These are phyloP conservation scores for Chiua virens DNA, from an alignment of 768 basidiomycete genomes.

Conservation along the genomic window DNA sequence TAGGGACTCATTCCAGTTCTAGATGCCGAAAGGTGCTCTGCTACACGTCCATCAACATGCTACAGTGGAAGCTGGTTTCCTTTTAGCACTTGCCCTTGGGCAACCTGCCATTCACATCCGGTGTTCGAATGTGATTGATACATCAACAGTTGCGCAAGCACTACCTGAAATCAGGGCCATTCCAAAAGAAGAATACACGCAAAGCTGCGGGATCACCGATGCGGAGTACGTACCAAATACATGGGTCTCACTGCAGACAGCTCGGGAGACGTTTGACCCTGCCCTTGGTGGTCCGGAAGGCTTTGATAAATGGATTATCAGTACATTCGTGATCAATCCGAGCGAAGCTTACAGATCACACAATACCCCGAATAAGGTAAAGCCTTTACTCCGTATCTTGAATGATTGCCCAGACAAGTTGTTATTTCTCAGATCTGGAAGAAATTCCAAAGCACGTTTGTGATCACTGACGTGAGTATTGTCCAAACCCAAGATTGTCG, in stretches of 20 bases:
- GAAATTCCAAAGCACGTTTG: slow-evolving; percentile 22
- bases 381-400: neutral
- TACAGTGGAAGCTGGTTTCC: slow-evolving; percentile 35
- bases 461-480: slow-evolving; percentile 20
- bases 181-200: slow-evolving; percentile 23
- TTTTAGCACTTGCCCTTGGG: slow-evolving; percentile 38
- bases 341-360: slow-evolving; percentile 46
- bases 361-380: slow-evolving; percentile 41
- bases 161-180: slow-evolving; percentile 39
- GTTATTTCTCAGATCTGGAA: slow-evolving; percentile 17
- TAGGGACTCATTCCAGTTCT: neutral
- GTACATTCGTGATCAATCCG: slow-evolving; percentile 41
- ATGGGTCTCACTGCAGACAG: slow-evolving; percentile 39
- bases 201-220: slow-evolving; percentile 27
- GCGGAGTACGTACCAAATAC: slow-evolving; percentile 25
- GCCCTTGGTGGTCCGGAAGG: slow-evolving; percentile 38
- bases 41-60: slow-evolving; percentile 47
- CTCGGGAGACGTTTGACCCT: slow-evolving; percentile 34
- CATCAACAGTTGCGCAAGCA: slow-evolving; percentile 21
- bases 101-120: slow-evolving; percentile 42
- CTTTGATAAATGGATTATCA: slow-evolving; percentile 44
- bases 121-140: slow-evolving; percentile 19
- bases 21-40: slow-evolving; percentile 51
- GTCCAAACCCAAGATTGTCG: neutral
- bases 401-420: neutral